Conservation (phyloP, 1,139 yeast genomes). For the Saccharomyces hybrid region DNA sequence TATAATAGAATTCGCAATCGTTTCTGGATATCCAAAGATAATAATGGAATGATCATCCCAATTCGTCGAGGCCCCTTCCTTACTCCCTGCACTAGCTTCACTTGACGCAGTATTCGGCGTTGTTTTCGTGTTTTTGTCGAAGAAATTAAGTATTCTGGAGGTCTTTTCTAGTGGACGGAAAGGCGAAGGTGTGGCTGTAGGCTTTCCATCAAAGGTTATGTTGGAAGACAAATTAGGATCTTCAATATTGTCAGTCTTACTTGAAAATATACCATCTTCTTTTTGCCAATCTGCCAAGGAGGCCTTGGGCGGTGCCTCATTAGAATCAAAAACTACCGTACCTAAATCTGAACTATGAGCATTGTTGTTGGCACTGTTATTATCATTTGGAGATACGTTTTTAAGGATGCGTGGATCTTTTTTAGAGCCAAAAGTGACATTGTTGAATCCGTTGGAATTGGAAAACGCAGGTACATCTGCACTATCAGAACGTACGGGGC, state of each 20-base stretch:
- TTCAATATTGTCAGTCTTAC: background rate
- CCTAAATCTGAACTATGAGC: conserved; percentile 24
- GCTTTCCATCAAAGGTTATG: background rate
- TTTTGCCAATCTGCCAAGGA: conserved; percentile 5
- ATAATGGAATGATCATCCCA: conserved; percentile 55
- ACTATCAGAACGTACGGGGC: conserved; percentile 3
- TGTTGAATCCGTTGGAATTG: conserved; percentile 25
- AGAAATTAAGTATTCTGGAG: background rate
- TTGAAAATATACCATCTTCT: conserved; percentile 1
- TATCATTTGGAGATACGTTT: background rate
- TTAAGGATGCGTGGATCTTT: conserved; percentile 20
- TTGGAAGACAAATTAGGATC: background rate
- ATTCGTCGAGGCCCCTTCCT: conserved; percentile 6
- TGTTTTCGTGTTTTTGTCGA: background rate
- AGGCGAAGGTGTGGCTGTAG: background rate
- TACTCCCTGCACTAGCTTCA: conserved; percentile 8
- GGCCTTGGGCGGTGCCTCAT: conserved; percentile 4
- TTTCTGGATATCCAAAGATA: conserved; percentile 81
- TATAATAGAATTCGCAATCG: conserved; percentile 54
- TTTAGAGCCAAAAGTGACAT: conserved; percentile 34
- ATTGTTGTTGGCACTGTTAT: conserved; percentile 21
- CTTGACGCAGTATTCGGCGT: background rate
- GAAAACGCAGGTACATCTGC: background rate
- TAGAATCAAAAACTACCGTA: conserved; percentile 20
- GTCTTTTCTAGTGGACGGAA: background rate